phyloP scores from a whole-genome alignment of 345 rosid genomes.

The Mercurialis annua region DNA sequence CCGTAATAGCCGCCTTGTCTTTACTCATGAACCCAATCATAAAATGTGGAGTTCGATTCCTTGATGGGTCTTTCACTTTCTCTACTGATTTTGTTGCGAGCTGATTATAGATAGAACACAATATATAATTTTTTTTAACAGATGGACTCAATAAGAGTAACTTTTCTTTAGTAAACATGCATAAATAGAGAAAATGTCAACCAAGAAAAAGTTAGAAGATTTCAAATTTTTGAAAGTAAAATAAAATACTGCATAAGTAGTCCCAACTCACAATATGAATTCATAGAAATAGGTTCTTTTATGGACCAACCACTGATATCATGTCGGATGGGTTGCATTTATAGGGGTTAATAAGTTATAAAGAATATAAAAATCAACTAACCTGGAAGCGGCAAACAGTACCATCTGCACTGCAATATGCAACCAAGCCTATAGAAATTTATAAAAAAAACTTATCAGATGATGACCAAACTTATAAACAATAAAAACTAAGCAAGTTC shows the following conservation, averaged over 20 bases:
- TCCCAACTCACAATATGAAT: too few relatives aligned
- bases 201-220: background rate
- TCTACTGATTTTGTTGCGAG: conserved; percentile 69
- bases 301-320: background rate
- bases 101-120: conserved; percentile 34
- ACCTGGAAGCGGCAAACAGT: conserved; percentile 64
- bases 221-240: background rate
- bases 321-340: background rate
- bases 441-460: background rate
- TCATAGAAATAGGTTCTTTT: too few relatives aligned
- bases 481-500: background rate
- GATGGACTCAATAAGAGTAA: background rate
- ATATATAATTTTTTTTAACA: conserved; percentile 3
- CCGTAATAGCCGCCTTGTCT: conserved; percentile 44
- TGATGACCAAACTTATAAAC: background rate
- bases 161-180: background rate
- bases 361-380: conserved; percentile 15
- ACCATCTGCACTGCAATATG: conserved; percentile 84
- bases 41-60: conserved; percentile 71
- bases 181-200: background rate
- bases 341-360: background rate
- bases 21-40: conserved; percentile 53
- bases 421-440: conserved; percentile 61
- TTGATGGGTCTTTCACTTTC: conserved; percentile 59
- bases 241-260: background rate